Conservation (phyloP, 331 rosid genomes). For the Pyracantha coccinea region DNA sequence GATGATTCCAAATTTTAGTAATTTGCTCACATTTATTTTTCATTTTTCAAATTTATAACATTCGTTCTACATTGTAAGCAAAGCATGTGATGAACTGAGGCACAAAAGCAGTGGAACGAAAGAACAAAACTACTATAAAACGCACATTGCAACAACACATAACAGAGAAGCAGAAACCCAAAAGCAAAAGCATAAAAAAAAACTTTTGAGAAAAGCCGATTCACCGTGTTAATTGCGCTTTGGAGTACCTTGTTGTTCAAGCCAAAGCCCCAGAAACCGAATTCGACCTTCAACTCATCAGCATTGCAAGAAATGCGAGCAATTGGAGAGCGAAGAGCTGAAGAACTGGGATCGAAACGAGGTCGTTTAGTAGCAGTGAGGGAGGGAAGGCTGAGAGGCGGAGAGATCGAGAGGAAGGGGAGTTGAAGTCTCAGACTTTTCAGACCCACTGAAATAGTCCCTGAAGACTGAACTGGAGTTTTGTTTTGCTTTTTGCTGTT, state of each 20-base stretch:
- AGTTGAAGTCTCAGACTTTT: slow-evolving; percentile 24
- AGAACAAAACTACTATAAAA: neutral
- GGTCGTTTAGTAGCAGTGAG: neutral
- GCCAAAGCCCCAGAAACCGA: neutral
- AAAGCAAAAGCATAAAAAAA: neutral
- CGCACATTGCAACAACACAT: neutral
- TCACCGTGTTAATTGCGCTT: neutral
- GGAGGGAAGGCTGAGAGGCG: slow-evolving; percentile 17
- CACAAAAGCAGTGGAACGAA: neutral
- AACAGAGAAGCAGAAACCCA: neutral
- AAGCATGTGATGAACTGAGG: neutral
- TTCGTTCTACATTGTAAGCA: neutral
- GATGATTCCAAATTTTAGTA: neutral
- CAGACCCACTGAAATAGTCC: neutral
- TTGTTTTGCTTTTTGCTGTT: neutral
- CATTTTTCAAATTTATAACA: neutral
- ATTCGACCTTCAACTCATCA: neutral
- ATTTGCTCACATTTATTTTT: neutral
- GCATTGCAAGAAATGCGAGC: neutral
- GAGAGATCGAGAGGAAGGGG: slow-evolving; percentile 32
- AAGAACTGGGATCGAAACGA: slow-evolving; percentile 1
- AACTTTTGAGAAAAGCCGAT: neutral
- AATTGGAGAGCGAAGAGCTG: neutral
- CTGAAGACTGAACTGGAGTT: neutral
- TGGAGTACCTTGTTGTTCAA: slow-evolving; percentile 11